These are phyloP conservation scores for Zasmidium citrigriseum DNA, from an alignment of 2,329 filamentous ascomycete species.

Conservation along the genomic window DNA sequence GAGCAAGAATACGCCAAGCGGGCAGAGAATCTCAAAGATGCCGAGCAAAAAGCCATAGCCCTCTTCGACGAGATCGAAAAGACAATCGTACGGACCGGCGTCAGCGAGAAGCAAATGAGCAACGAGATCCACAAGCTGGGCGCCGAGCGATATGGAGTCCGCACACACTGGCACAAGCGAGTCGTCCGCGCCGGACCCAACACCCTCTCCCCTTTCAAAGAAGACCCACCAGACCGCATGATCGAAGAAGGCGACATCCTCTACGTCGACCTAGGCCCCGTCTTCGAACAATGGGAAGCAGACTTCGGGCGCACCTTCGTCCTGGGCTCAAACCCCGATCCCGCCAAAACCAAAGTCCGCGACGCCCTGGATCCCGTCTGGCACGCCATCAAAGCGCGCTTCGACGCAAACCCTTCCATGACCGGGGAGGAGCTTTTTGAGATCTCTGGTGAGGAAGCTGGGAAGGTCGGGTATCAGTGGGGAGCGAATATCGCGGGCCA, in stretches of 20 bases:
- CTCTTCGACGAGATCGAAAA: slow-evolving; percentile 52
- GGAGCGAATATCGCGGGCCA: slow-evolving; percentile 51
- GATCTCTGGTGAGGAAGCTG: slow-evolving; percentile 37
- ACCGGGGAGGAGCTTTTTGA: slow-evolving; percentile 51
- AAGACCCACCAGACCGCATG: slow-evolving; percentile 53
- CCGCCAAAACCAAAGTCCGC: slow-evolving; percentile 46
- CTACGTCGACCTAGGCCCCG: slow-evolving; percentile 54
- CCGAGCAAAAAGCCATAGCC: slow-evolving; percentile 47
- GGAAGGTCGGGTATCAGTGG: slow-evolving; percentile 46
- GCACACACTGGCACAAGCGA: slow-evolving; percentile 57
- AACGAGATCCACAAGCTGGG: slow-evolving; percentile 51
- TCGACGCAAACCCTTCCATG: slow-evolving; percentile 44
- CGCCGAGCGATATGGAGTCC: slow-evolving; percentile 44
- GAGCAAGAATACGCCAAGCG: slow-evolving; percentile 5
- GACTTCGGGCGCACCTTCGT: slow-evolving; percentile 58
- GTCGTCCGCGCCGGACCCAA: slow-evolving; percentile 54
- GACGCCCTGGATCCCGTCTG: slow-evolving; percentile 52
- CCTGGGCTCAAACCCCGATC: slow-evolving; percentile 44
- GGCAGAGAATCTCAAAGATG: slow-evolving; percentile 41
- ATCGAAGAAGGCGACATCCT: slow-evolving; percentile 54
- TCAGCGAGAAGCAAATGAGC: slow-evolving; percentile 51
- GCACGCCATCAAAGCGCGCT: slow-evolving; percentile 45
- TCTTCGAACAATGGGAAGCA: slow-evolving; percentile 56
- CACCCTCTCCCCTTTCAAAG: slow-evolving; percentile 50
- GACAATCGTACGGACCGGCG: slow-evolving; percentile 48